These are phyloP conservation scores for Fusarium humuli DNA, from an alignment of 2,329 filamentous ascomycete genomes.

Conservation along the genomic window DNA sequence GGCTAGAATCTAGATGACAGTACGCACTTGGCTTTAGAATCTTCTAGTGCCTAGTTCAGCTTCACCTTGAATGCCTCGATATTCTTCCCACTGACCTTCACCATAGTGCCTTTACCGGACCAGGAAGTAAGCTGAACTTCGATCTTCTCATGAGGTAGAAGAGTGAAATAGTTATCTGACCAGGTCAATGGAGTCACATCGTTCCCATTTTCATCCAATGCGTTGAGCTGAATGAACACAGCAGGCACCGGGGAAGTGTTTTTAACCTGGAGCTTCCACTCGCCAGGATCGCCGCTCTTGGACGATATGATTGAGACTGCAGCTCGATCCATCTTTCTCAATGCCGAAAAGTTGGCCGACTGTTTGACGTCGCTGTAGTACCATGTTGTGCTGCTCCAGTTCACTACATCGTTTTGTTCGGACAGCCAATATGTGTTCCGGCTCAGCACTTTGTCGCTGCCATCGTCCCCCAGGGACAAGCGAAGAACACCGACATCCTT, in stretches of 20 bases:
- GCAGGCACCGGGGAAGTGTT: neutral
- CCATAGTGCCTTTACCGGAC: neutral
- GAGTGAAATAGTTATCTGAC: neutral
- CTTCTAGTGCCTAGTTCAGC: neutral
- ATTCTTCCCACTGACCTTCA: neutral
- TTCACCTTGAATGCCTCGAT: neutral
- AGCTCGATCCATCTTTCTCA: neutral
- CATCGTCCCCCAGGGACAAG: neutral
- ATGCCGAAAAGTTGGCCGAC: neutral
- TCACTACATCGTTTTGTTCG: neutral
- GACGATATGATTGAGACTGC: neutral
- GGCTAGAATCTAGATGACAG: neutral
- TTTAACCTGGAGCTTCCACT: neutral
- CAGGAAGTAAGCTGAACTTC: neutral
- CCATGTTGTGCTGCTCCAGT: neutral
- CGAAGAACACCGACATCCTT: neutral
- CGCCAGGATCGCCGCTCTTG: neutral
- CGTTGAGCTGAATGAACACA: neutral
- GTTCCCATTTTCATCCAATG: neutral
- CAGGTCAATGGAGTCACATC: neutral
- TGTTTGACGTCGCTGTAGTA: neutral
- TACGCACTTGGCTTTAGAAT: accelerated
- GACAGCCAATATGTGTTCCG: constrained; percentile 1
- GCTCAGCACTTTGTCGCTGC: neutral
- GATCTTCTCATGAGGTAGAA: neutral